These are phyloP conservation scores for Pyrrhoderma noxium DNA, from an alignment of 1,284 basidiomycete species.

Conservation along the genomic window DNA sequence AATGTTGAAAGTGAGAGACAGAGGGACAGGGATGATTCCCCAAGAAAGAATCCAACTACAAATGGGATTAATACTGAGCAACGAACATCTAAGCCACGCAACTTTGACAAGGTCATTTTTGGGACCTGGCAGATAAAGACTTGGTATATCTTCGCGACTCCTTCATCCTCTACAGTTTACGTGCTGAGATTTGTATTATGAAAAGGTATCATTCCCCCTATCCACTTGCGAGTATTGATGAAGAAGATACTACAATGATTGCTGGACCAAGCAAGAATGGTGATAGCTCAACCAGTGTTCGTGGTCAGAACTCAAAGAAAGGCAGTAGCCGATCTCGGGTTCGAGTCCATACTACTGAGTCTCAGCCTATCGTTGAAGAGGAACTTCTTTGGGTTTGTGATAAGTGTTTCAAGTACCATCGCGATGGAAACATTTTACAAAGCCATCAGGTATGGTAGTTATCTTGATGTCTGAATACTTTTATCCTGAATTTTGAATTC, in stretches of 20 bases:
- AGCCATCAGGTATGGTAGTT: constrained; percentile 60
- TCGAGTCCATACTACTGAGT: neutral
- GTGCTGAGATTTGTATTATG: neutral
- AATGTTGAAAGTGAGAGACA: too few relatives aligned
- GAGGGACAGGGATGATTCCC: too few relatives aligned
- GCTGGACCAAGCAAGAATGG: neutral
- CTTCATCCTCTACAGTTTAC: neutral
- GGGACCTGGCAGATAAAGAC: constrained; percentile 73
- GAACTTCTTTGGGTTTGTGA: constrained; percentile 73
- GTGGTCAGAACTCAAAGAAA: constrained; percentile 2
- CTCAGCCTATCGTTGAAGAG: constrained; percentile 33
- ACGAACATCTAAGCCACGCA: constrained; percentile 60
- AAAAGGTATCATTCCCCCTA: constrained; percentile 40
- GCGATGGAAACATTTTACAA: constrained; percentile 64
- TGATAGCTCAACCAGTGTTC: neutral
- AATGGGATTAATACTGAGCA: constrained; percentile 32
- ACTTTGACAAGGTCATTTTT: constrained; percentile 73
- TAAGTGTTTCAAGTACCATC: constrained; percentile 96
- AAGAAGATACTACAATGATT: constrained; percentile 13
- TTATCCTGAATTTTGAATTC: constrained; percentile 1
- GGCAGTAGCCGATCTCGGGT: neutral
- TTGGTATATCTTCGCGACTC: constrained; percentile 43
- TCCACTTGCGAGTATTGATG: constrained; percentile 25
- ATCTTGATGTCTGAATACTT: constrained; percentile 2
- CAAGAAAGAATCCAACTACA: too few relatives aligned